Base-by-base conservation (phyloP, 2,329 filamentous ascomycete species). In the Dothistroma septosporum region DNA sequence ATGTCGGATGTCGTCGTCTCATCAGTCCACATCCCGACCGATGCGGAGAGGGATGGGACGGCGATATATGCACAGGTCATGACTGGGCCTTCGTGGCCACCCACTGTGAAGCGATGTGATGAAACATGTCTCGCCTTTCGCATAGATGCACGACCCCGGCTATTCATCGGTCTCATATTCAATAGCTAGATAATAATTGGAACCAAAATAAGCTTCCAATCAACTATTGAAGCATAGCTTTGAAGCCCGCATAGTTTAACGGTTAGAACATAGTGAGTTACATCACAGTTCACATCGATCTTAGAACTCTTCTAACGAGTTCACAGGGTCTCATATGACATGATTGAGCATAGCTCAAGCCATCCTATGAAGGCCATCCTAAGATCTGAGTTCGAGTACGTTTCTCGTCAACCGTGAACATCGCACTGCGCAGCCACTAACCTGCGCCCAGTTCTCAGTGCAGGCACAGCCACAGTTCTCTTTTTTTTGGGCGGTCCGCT, bases 301-400 rank as follows among this genome's bases (percentile, higher is more conserved):
- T 28, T 28, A 28, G 24, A 28, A 28, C 24, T 28, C 24, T 28
- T 28, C 24, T 28, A 28, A 28, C 24, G 24, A 28, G 24, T 28
- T 28, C 24, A 28, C 24, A 28, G 24, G 47, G 47, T 50, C 47
- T 50, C 47, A 50, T 50, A 50, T 44, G 28, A 12, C 47, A 28
- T 50, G 47, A 50, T 50, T n/a, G 28, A 50, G 47, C 47, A 12
- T n/a, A 50, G 47, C 47, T 50, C 28, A n/a, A 50, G 19, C 21
- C 47, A 50, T 28, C 47, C 47, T 50, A 50, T 50, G 47, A 50
- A 50, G 47, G 47, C 47, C 47, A 50, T 50, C 47, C 47, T 50
- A 50, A 50, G 47, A 50, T 50, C 47, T 50, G 47, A 50, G 47
- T 50, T 50, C 47, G 47, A 50, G 33, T 37, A 37, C 7, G 33